Base-by-base conservation (phyloP, 2,329 filamentous ascomycete genomes). In the Neonectria faginata region DNA sequence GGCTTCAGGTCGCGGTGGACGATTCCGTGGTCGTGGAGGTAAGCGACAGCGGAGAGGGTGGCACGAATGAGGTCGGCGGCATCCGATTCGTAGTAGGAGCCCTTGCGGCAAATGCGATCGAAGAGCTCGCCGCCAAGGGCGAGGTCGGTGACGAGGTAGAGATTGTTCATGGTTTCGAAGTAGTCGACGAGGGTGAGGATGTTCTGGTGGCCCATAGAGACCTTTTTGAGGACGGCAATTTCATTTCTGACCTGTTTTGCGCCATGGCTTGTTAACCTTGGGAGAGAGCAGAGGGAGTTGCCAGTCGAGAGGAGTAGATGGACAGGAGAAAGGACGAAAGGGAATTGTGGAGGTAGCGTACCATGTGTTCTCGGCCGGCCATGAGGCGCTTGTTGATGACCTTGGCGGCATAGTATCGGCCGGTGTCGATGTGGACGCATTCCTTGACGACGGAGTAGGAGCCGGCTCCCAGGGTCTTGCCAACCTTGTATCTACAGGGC, bases 161-260 rank as follows among this genome's bases (percentile, higher is more conserved):
- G 87, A 81, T 99, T 99, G 83, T 99, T 98, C 92, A 97, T 97
- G 7, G 96, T 99, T 83, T 99, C 96, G 77, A 99, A 99, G 81
- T 98, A 99, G 83, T 99, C 96, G 74, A 98, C 96, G 64, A 99
- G 86, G 1, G 96, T 99, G 66, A 99, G 84, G 78, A 99, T 98
- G 78, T 99, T 99, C 79, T 96, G 93, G 82, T 99, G 95, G 60
- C 96, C 96, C 92, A 99, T 97, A 1, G 95, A 98, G n/a, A 99
- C 95, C 76, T 91, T 91, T 81, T 98, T 98, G 71, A 99, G 86
- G 27, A 99, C 94, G 7, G 96, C 95, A 74, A 99, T 99, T 82
- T 99, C 96, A 79, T 99, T 99, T 67, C 96, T 92, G 64, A 97
- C 93, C 93, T 97, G 48, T 41, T 20, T 57, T 62, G 59, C 52